Base-by-base conservation (phyloP, 805 yeast genomes). In the Yarrowia hollandica region DNA sequence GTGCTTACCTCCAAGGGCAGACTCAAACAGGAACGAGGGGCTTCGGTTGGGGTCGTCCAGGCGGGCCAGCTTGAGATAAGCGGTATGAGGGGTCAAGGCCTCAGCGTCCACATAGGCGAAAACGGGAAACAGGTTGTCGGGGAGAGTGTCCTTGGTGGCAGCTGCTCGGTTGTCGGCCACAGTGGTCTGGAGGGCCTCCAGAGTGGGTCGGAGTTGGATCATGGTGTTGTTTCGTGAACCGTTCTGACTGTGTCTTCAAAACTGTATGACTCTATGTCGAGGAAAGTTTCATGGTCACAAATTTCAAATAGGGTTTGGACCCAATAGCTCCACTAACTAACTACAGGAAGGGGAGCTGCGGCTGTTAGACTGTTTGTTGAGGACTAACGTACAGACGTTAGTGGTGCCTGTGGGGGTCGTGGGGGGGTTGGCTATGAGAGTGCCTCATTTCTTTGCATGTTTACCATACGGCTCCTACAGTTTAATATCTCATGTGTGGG, bases 1-100 rank as follows among this genome's bases (percentile, higher is more conserved):
- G 44, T 86, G 84, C 69, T 91, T 96, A 54, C 96, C 96, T 61
- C 88, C 88, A 62, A 80, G 81, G 1, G 98, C 96, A 65, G 92
- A 83, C 72, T 94, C 99, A 64, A 94, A 81, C 56, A 94, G 75
- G 67, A 92, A 91, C 3, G 96, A 86, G 39, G 59, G 59, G 21
- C 26, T 35, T 52, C 58, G 31, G 18, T 52, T 37, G 34, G 86
- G 86, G 28, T 78, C 72, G 30, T 79, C 79, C 9, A 69, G 62
- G 52, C 80, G 74, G 6, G 96, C 85, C 58, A 94, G 78, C 72
- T 87, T 89, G 68, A 94, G 75, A 70, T 92, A 94, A 0, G 98
- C 97, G 62, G 82, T 81, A 67, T 91, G 96, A 2, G 97, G 96
- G 4, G 96, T 90, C 68, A 90, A 73, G 62, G 86, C 85, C 60